Evolutionary conservation across 108 stramenopile species (phyloP).

Genomic region (Discostella pseudostelligera): DNA sequence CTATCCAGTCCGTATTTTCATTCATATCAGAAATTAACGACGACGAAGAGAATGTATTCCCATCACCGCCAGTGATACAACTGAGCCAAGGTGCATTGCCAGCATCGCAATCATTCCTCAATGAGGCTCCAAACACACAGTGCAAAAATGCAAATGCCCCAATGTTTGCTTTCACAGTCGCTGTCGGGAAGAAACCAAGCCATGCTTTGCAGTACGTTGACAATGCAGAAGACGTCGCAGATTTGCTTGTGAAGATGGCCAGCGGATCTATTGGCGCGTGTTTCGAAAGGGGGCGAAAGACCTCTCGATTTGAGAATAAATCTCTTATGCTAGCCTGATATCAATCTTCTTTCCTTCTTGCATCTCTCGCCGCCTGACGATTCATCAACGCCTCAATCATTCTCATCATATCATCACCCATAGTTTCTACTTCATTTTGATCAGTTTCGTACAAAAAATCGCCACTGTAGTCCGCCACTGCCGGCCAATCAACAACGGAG

Average conservation of each 20-base stretch:
- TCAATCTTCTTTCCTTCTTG: slow-evolving; percentile 12
- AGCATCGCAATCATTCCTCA: slow-evolving; percentile 17
- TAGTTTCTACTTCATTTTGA: slow-evolving; percentile 37
- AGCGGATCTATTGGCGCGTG: slow-evolving; percentile 4
- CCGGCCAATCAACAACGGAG: slow-evolving; percentile 65
- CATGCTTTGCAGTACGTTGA: slow-evolving; percentile 77
- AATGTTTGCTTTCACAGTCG: slow-evolving; percentile 56
- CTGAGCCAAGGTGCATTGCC: slow-evolving; percentile 11
- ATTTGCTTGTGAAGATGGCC: slow-evolving; percentile 54
- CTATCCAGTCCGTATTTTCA: slow-evolving; percentile 65
- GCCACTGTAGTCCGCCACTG: slow-evolving; percentile 61
- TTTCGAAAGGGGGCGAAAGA: slow-evolving; percentile 2
- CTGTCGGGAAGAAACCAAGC: slow-evolving; percentile 78
- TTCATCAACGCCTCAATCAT: slow-evolving; percentile 20
- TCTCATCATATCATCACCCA: slow-evolving; percentile 34
- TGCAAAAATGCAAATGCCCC: slow-evolving; percentile 26
- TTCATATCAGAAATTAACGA: slow-evolving; percentile 70
- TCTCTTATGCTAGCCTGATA: no score
- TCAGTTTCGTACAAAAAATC: slow-evolving; percentile 54
- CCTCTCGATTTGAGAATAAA: no score
- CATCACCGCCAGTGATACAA: slow-evolving; percentile 37
- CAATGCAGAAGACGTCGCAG: slow-evolving; percentile 70
- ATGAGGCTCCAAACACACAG: slow-evolving; percentile 19
- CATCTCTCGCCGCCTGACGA: slow-evolving; percentile 19
- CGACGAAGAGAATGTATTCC: slow-evolving; percentile 31